Base-by-base conservation (phyloP, 805 yeast species). In the Sugiyamaella smithiae region DNA sequence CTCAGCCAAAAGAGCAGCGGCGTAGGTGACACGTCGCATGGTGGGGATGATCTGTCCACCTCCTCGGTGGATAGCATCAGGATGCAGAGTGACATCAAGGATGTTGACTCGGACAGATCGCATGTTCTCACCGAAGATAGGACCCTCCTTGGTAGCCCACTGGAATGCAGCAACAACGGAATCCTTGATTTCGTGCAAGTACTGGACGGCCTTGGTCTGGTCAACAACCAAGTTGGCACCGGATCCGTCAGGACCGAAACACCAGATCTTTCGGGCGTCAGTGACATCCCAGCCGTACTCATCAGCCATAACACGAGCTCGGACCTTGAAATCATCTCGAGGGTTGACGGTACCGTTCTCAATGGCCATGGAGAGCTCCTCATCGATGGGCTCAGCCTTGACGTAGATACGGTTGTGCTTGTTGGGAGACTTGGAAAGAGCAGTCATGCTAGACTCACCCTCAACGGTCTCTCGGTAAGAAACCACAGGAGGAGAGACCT, bases 1-100 rank as follows among this genome's bases (percentile, higher is more conserved):
- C 77, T 88, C 89, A 75, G 98, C 98, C 74, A 91, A 83, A 72
- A 91, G 84, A 84, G 90, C 81, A 67, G 97, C 88, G 71, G 98
- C 99, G 81, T 87, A 93, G 63, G 98, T 88, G 66, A 84, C 98
- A 83, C 98, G 90, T 85, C 98, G 90, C 98, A 93, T 91, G 76
- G 99, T 91, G 78, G 98, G 97, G 78, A 93, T 89, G 75, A 91
- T 84, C 82, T 91, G 99, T 79, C 98, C 99, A 80, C 95, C 97
- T 84, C 98, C 98, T 87, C 99, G 90, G 87, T 91, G 99, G 78
- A 91, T 91, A 77, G 99, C 97, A 87, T 91, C 99, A 72, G 98
- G 96, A 78, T 91, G 99, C 76, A 91, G 82, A 65, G 97, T 90
- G 71, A 91, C 99, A 84, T 91, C 99, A 80, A 91, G 82, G 71